A percentile compares a stretch with the other conserved stretches of the same genome.
These are phyloP conservation scores for Mortierella sp. DNA, from an alignment of 371 early-diverging fungal genomes.

Conservation along the genomic window DNA sequence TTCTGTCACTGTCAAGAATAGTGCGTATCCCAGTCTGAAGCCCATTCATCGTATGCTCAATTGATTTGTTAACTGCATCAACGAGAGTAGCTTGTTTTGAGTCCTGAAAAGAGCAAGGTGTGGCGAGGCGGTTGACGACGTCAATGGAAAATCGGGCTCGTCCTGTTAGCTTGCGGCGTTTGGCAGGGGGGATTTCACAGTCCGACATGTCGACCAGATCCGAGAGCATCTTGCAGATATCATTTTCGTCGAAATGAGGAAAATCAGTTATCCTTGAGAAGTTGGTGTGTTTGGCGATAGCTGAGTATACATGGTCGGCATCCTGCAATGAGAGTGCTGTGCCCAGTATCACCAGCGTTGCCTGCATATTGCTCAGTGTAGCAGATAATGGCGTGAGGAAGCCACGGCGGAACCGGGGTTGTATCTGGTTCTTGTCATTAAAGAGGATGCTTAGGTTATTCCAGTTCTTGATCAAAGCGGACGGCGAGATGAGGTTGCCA, in stretches of 20 bases:
- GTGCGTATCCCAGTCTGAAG: too few species aligned
- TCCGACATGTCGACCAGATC: conserved; percentile 18
- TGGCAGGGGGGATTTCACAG: conserved; percentile 19
- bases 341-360: conserved; percentile 51
- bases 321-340: conserved; percentile 36
- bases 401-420: conserved; percentile 11
- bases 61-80: too few species aligned
- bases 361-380: conserved; percentile 19
- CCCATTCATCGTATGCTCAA: too few species aligned
- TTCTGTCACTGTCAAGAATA: too few species aligned
- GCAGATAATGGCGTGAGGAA: conserved; percentile 46
- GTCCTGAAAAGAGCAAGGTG: too few species aligned
- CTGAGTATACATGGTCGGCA: conserved; percentile 34
- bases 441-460: conserved; percentile 1
- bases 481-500: conserved; percentile 15
- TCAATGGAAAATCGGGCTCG: conserved; percentile 22
- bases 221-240: background rate
- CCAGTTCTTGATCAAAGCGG: background rate
- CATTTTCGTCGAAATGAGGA: background rate
- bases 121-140: background rate
- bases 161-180: conserved; percentile 19
- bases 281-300: conserved; percentile 19
- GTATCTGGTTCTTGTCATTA: conserved; percentile 7
- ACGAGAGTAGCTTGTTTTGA: too few species aligned
- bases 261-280: conserved; percentile 7